Base-by-base conservation (phyloP, 208 protist genomes). In the Polymyxa betae region DNA sequence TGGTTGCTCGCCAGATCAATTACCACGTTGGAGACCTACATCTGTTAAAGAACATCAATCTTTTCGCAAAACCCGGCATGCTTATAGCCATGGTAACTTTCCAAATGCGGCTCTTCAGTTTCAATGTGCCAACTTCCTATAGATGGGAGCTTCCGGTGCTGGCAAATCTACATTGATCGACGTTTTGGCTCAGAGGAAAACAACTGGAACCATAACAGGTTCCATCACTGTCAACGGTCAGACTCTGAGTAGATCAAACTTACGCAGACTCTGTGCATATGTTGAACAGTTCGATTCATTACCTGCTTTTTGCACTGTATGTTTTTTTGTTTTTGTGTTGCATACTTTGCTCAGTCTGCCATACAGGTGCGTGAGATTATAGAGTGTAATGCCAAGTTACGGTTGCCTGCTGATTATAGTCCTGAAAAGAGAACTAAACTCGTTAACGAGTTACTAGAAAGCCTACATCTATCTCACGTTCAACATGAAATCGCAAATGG, bases 231-330 rank as follows among this genome's bases (percentile, higher is more conserved):
- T 82, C 16, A 82, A 82, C 35, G 72, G 72, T 5, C 10, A 43
- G 35, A 5, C n/a, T 82, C n/a, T 35, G 35, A 5, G 35, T 40
- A 35, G n/a, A 35, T n/a, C 5, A 35, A 43, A 35, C n/a, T 82
- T 82, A 5, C 72, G 72, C n/a, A 5, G 72, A 35, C 35, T 5
- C 16, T 82, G 72, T n/a, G 72, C 72, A 20, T 82, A 45, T 82
- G 72, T 82, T n/a, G 72, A 82, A 82, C 72, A 82, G 72, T 82
- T 82, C 35, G 72, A 82, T 43, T 35, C 72, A 43, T n/a, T 82
- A 43, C 72, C 72, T 38, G 16, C n/a, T 5, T 82, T 82, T 43
- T 82, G 72, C 72, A 82, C 72, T 5, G 72, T 82, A 35, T 20
- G n/a, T 5, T 20, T 82, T 82, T 5, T 20, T n/a, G 72, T 35